Evolutionary conservation across 805 yeast species (phyloP), one percentile per base, ranked within the genome.

Genomic region (Millerozyma acaciae): DNA sequence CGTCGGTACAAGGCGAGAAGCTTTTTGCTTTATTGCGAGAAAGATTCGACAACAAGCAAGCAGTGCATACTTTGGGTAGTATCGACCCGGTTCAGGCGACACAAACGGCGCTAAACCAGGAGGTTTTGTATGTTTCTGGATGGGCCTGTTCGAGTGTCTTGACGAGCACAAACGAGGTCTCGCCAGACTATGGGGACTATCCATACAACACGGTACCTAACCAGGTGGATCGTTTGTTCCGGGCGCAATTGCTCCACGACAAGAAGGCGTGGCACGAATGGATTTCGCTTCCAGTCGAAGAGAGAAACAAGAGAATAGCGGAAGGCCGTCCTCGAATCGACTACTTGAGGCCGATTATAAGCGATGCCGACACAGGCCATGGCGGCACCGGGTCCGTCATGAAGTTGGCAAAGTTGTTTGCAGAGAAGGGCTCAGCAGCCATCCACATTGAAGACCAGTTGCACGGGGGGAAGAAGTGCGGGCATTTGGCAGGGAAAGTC

Each of bases 121-220:
- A 71, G 45, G 73, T 63, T 14, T 61, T 68, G 4, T 79, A 71
- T 48, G 70, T 75, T 21, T 72, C 78, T 17, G 84, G 84, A 1
- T 77, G 78, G 79, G 84, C 78, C 1, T 62, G 32, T 21, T 30
- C 32, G 5, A 30, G 32, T 30, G 32, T 30, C 17, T 21, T 30
- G 12, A 30, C 75, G 16, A 65, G 73, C 1, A 47, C 77, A 40
- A 77, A 79, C 7, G 68, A 80, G 3, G 77, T 82, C 4, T 70
- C 76, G 44, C 80, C 83, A 1, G 84, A 78, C 47, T 73, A 75
- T 49, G 84, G 82, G 15, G 84, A 78, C 48, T 78, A 78, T 48
- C 83, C 84, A 0, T 77, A 77, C 42, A 77, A 77, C 42, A 78
- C 84, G 0, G 83, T 78, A 2, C 84, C 84, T 12, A 75, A 26